Base-by-base conservation (phyloP, 768 basidiomycete species). In the Boletus rubroflammeus region DNA sequence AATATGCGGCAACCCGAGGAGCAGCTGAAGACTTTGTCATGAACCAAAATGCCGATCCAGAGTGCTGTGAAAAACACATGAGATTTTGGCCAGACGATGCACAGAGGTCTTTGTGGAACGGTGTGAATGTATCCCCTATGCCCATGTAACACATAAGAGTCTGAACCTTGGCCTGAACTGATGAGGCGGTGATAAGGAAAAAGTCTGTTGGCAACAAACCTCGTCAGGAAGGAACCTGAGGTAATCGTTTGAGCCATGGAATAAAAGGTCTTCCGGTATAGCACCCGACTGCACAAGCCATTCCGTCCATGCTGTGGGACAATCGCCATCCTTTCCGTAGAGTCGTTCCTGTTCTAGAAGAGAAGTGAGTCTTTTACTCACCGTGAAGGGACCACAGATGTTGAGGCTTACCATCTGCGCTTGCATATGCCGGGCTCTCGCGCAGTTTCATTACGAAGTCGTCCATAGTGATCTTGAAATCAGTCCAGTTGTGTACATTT, bases 61-160 rank as follows among this genome's bases (percentile, higher is more conserved):
- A 77, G 23, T 82, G 72, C 64, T 90, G 87, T 0, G 90, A 81
- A 65, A 87, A 86, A 62, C 85, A 86, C 90, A 93, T 93, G 21
- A 93, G 72, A 64, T 93, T 93, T 51, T 93, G 90, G 10, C 91
- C 90, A 6, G 86, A 85, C 4, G 89, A 91, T 1, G 81, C 89
- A 61, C 90, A 93, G 0, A 86, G 77, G 69, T 93, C 90, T 65
- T 92, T 93, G 65, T 93, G 91, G 53, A 82, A 86, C 1, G 90
- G 85, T 0, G 91, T 93, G 67, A 82, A 91, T 0, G 91, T 93
- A 57, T 89, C 90, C 0, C 86, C 88, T 51, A 86, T 75, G 7
- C 91, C 91, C 6, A 91, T 69, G 62, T 93, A 93, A 62, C 87
- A 90, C 89, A 93, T 91, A 5, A 93, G 72, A 0, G 89, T 91